These are phyloP conservation scores for Xylaria nigripes DNA, from an alignment of 495 filamentous ascomycete species.

Conservation along the genomic window DNA sequence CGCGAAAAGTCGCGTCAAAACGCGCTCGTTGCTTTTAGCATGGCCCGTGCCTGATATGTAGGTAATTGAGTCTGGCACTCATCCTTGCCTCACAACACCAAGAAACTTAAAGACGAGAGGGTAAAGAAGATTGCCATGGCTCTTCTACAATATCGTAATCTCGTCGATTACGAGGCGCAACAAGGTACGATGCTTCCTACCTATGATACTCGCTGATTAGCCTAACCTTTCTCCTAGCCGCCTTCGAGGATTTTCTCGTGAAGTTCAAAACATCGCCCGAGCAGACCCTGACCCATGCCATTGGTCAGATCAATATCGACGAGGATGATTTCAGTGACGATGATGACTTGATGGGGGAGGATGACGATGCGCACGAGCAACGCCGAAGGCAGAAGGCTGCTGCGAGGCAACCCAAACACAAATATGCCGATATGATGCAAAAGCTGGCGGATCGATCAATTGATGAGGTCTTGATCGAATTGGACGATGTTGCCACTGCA, in stretches of 20 bases:
- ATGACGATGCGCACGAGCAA: constrained; percentile 49
- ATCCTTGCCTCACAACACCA: constrained; percentile 5
- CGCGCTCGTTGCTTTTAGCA: not conserved
- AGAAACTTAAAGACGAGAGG: constrained; percentile 3
- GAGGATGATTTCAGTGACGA: constrained; percentile 86
- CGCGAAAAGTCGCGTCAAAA: constrained; percentile 27
- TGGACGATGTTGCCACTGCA: constrained; percentile 77
- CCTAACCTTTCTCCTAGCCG: constrained; percentile 41
- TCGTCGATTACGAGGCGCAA: constrained; percentile 81
- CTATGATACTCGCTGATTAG: constrained; percentile 1
- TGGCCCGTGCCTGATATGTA: constrained; percentile 7
- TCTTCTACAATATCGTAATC: constrained; percentile 62
- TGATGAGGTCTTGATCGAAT: constrained; percentile 70
- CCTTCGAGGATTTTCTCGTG: constrained; percentile 80
- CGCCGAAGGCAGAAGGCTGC: constrained; percentile 36
- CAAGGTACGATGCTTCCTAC: constrained; percentile 43
- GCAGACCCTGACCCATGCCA: constrained; percentile 63
- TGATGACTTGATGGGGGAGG: constrained; percentile 91
- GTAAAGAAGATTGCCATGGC: constrained; percentile 48
- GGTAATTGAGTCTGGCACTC: not conserved
- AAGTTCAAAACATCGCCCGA: constrained; percentile 79
- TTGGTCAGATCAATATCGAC: constrained; percentile 79
- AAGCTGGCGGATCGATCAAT: constrained; percentile 71
- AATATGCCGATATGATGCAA: constrained; percentile 88
- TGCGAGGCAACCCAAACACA: constrained; percentile 55